phyloP scores from a whole-genome alignment of 495 filamentous ascomycete species.

The Podospora pseudocomata region DNA sequence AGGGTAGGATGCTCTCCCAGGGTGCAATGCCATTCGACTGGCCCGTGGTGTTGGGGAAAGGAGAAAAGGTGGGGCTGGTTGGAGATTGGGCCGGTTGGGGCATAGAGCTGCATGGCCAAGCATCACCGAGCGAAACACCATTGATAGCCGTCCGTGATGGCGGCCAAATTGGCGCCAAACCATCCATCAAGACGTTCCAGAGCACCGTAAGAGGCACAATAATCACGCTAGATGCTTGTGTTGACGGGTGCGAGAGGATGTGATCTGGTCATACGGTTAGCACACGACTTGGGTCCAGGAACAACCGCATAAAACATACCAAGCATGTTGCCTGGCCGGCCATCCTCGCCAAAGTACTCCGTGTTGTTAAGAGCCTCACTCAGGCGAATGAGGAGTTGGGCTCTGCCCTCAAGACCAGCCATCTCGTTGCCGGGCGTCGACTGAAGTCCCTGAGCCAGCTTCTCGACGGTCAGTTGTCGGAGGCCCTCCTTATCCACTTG shows the following conservation, averaged over 20 bases:
- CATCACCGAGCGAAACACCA: conserved; percentile 84
- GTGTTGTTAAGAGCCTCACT: conserved; percentile 73
- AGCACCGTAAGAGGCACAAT: conserved; percentile 88
- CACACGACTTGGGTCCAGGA: neutral
- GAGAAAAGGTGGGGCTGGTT: conserved; percentile 42
- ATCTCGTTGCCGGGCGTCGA: conserved; percentile 77
- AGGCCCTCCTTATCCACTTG: conserved; percentile 86
- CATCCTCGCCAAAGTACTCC: conserved; percentile 81
- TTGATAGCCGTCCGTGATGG: conserved; percentile 82
- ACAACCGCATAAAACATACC: conserved; percentile 50
- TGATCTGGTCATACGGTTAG: conserved; percentile 59
- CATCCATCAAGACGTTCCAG: conserved; percentile 86
- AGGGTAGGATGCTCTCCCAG: conserved; percentile 94
- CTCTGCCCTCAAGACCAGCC: conserved; percentile 81
- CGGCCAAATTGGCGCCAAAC: conserved; percentile 86
- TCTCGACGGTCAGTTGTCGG: conserved; percentile 67
- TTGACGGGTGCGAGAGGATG: conserved; percentile 84
- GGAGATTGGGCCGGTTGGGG: conserved; percentile 61
- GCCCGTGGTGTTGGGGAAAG: conserved; percentile 42
- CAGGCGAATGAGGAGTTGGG: conserved; percentile 73
- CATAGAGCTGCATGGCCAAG: conserved; percentile 86
- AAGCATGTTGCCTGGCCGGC: conserved; percentile 89
- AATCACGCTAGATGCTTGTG: conserved; percentile 78
- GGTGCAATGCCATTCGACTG: conserved; percentile 49
- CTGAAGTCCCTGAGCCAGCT: conserved; percentile 76